Conservation (phyloP, 202 grass and related monocot species). For the Cymbopogon flexuosus region DNA sequence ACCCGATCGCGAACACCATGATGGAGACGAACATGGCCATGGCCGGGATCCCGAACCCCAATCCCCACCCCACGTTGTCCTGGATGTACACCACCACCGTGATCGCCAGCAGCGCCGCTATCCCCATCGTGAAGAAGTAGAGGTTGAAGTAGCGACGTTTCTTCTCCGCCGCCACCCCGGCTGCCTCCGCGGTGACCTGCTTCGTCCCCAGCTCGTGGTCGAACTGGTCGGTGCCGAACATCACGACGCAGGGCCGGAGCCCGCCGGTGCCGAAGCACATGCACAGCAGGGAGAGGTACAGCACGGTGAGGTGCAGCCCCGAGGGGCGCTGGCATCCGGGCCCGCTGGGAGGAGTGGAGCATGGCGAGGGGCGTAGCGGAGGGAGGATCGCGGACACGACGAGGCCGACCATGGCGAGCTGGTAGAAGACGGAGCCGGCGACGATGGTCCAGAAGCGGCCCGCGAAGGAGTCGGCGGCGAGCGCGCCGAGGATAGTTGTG, state of each 20-base stretch:
- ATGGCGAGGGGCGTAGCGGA: not conserved
- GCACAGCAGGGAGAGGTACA: constrained; percentile 52
- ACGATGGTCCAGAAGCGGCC: constrained; percentile 74
- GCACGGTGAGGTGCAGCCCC: constrained; percentile 32
- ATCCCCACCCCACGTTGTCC: constrained; percentile 78
- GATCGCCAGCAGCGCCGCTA: constrained; percentile 50
- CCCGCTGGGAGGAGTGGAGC: not conserved
- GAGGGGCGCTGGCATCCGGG: not conserved
- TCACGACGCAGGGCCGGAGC: constrained; percentile 57
- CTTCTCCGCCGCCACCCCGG: not conserved
- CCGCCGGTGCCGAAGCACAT: constrained; percentile 52
- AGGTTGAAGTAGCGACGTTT: constrained; percentile 76
- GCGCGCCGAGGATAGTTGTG: constrained; percentile 48
- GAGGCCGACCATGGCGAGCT: constrained; percentile 63
- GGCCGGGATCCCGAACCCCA: constrained; percentile 63
- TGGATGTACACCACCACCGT: constrained; percentile 81
- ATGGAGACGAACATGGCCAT: constrained; percentile 63
- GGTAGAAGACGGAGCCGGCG: constrained; percentile 55
- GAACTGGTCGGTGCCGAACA: constrained; percentile 69
- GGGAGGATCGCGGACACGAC: constrained; percentile 32
- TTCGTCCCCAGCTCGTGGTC: not conserved
- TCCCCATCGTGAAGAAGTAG: constrained; percentile 66
- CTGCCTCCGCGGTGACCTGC: not conserved
- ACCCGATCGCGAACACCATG: constrained; percentile 50
- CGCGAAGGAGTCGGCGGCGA: constrained; percentile 59